Percentiles rank a stretch among this genome's conserved stretches.
phyloP scores from a whole-genome alignment of 495 filamentous ascomycete species.

The Niebla homalea region DNA sequence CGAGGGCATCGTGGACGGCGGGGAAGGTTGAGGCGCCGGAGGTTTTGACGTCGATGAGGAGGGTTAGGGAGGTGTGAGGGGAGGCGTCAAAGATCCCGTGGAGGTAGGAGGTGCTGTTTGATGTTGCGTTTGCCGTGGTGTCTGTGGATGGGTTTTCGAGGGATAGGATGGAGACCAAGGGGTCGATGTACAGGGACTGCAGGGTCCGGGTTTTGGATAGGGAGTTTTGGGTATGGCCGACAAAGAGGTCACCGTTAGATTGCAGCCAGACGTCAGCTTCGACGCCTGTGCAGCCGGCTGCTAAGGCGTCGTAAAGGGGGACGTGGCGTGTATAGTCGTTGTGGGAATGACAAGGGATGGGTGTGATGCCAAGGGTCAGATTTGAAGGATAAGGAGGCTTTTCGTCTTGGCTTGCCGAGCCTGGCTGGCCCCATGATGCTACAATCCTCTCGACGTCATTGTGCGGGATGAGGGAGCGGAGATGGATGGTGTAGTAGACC shows the following conservation, averaged over 20 bases:
- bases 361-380: slow-evolving; percentile 43
- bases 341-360: slow-evolving; percentile 52
- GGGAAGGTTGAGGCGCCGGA: slow-evolving; percentile 35
- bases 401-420: neutral
- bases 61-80: slow-evolving; percentile 17
- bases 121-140: slow-evolving; percentile 19
- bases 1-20: slow-evolving; percentile 31
- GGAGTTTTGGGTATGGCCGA: slow-evolving; percentile 44
- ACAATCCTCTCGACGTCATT: slow-evolving; percentile 9
- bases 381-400: slow-evolving; percentile 17
- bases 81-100: slow-evolving; percentile 47
- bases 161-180: slow-evolving; percentile 44
- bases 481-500: slow-evolving; percentile 7
- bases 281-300: slow-evolving; percentile 44
- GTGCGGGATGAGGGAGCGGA: neutral
- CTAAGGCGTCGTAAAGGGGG: slow-evolving; percentile 42
- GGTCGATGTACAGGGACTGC: slow-evolving; percentile 48
- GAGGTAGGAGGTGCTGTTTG: slow-evolving; percentile 24
- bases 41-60: slow-evolving; percentile 32
- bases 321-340: slow-evolving; percentile 55
- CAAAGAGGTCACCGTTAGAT: slow-evolving; percentile 29
- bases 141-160: slow-evolving; percentile 31
- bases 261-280: slow-evolving; percentile 66
- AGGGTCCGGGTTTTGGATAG: slow-evolving; percentile 45
- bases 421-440: slow-evolving; percentile 4